Evolutionary conservation across 31 red algal species (phyloP).

Genomic region (Odonthalia washingtoniensis): DNA sequence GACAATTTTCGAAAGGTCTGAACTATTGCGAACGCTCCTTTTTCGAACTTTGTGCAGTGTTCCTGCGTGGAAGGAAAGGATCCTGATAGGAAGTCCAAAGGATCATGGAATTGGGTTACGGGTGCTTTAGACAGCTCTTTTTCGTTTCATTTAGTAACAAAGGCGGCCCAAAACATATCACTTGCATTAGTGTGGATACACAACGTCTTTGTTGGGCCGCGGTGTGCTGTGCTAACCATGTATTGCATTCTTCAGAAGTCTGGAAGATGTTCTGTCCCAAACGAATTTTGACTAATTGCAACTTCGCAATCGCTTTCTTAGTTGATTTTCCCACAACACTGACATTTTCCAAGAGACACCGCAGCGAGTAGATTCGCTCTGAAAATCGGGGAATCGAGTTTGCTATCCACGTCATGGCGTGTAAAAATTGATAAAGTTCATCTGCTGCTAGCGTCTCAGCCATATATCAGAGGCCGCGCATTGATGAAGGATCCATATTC

Average conservation of each 20-base stretch:
- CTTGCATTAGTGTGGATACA: conserved; percentile 41
- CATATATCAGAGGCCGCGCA: conserved; percentile 19
- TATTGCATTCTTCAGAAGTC: conserved; percentile 12
- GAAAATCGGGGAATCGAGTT: conserved; percentile 24
- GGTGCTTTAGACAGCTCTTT: neutral
- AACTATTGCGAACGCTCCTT: neutral
- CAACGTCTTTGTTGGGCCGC: neutral
- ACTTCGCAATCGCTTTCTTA: neutral
- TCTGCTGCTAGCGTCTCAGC: neutral
- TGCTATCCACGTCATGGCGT: conserved; percentile 49
- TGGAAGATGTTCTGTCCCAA: conserved; percentile 16
- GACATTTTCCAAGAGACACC: conserved; percentile 29
- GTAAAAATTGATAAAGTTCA: conserved; percentile 41
- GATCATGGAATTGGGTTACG: neutral
- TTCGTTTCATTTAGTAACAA: neutral
- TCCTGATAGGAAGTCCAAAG: neutral
- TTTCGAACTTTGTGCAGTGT: conserved; percentile 1
- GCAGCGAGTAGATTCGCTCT: neutral
- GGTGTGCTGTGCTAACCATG: neutral
- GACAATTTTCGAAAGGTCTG: conserved; percentile 12
- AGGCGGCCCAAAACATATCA: neutral
- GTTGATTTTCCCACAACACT: neutral
- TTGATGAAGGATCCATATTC: conserved; percentile 54
- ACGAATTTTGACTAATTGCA: neutral
- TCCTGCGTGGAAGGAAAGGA: neutral